phyloP scores from a whole-genome alignment of 805 yeast genomes.

The Ogataea philodendri region DNA sequence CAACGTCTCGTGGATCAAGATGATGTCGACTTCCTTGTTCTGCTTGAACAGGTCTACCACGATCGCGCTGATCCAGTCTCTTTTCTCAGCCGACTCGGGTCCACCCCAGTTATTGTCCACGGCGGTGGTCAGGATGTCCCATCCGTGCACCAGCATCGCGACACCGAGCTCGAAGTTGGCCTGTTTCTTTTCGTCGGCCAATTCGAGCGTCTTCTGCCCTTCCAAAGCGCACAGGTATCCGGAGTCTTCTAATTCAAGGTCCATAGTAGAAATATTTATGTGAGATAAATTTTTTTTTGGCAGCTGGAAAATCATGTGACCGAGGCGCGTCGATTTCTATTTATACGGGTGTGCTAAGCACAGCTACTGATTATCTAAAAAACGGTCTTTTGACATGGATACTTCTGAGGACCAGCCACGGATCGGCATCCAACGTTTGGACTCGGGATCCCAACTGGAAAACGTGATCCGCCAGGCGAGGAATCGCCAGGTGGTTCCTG shows the following conservation, averaged over 20 bases:
- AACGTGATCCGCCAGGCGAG: slow-evolving; percentile 30
- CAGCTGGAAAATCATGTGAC: slow-evolving; percentile 8
- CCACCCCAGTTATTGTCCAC: slow-evolving; percentile 97
- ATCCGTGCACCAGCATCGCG: slow-evolving; percentile 82
- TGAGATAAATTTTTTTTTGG: slow-evolving; percentile 6
- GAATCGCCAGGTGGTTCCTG: slow-evolving; percentile 12
- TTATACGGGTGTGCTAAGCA: slow-evolving; percentile 1
- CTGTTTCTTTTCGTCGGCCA: slow-evolving; percentile 61
- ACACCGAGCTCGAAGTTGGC: slow-evolving; percentile 90
- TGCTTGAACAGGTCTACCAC: slow-evolving; percentile 72
- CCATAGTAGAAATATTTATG: slow-evolving; percentile 13
- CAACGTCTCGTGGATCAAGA: slow-evolving; percentile 79
- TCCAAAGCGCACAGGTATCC: slow-evolving; percentile 33
- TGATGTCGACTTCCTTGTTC: slow-evolving; percentile 67
- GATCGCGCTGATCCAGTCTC: slow-evolving; percentile 91
- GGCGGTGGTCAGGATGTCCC: slow-evolving; percentile 88
- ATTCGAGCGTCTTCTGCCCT: slow-evolving; percentile 22
- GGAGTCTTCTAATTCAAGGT: slow-evolving; percentile 32
- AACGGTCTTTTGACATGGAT: slow-evolving; percentile 3
- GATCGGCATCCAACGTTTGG: slow-evolving; percentile 14
- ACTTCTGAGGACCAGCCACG: not conserved
- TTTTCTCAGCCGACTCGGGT: slow-evolving; percentile 79
- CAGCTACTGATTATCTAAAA: too few species aligned
- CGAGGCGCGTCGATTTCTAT: not conserved
- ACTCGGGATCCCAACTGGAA: slow-evolving; percentile 55